A percentile compares a stretch with the other conserved stretches of the same genome.
Conservation (phyloP, 2,329 filamentous ascomycete species). For the Fusarium devonianum region DNA sequence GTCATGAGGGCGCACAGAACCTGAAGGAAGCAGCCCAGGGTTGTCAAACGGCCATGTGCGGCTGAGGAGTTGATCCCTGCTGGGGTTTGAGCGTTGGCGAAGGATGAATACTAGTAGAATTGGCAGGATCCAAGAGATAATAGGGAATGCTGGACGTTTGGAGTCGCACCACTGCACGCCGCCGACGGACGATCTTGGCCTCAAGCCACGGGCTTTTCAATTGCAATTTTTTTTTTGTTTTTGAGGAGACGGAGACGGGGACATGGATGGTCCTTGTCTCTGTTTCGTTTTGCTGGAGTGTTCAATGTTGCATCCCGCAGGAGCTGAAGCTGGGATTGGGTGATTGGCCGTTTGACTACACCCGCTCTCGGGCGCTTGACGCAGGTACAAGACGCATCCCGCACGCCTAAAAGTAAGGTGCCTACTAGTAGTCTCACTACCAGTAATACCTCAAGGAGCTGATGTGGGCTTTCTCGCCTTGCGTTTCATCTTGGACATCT, state of each 20-base stretch:
- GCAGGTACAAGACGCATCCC: constrained; percentile 17
- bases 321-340: neutral
- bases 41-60: constrained; percentile 10
- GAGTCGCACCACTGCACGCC: constrained; percentile 31
- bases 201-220: neutral
- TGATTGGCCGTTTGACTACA: neutral
- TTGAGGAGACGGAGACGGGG: too few relatives aligned
- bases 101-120: constrained; percentile 19
- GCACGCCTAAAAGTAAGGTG: too few relatives aligned
- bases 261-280: constrained; percentile 8
- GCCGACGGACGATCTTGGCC: constrained; percentile 12
- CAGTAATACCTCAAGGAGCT: too few relatives aligned
- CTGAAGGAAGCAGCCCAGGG: neutral
- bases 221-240: neutral
- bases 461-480: too few relatives aligned
- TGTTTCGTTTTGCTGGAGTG: neutral
- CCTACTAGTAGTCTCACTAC: too few relatives aligned
- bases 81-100: constrained; percentile 2
- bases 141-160: constrained; percentile 3
- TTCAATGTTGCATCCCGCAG: neutral
- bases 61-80: constrained; percentile 24
- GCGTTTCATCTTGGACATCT: constrained; percentile 28
- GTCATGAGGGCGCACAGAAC: neutral
- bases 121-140: neutral
- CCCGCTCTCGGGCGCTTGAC: constrained; percentile 19